phyloP scores from a whole-genome alignment of 2,329 filamentous ascomycete genomes.

The Neodidymelliopsis sp. region DNA sequence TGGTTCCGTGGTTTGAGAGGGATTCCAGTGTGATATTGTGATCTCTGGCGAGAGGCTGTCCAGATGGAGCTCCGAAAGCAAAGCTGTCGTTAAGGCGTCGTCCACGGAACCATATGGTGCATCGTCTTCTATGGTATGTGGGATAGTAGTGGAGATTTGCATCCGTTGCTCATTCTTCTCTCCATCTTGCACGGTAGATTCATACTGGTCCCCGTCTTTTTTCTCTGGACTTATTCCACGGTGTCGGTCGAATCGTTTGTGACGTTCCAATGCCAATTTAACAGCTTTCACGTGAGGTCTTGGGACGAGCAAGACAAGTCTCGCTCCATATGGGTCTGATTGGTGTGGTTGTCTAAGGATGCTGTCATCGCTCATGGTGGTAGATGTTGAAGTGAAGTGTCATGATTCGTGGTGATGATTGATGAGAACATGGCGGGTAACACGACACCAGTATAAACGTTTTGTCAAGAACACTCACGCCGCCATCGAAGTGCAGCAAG shows the following conservation, averaged over 20 bases:
- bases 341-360: background rate
- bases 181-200: background rate
- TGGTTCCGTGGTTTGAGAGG: background rate
- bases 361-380: conserved; percentile 1
- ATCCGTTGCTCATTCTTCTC: conserved; percentile 18
- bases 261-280: conserved; percentile 48
- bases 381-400: background rate
- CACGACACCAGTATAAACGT: background rate
- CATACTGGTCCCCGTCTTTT: background rate
- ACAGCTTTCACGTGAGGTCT: conserved; percentile 47
- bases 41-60: conserved; percentile 21
- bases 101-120: too few species aligned
- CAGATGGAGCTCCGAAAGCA: conserved; percentile 21
- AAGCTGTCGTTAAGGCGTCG: background rate
- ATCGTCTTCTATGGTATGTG: background rate
- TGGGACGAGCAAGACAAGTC: conserved; percentile 34
- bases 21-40: conserved; percentile 16
- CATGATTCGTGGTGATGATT: background rate
- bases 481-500: background rate
- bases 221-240: conserved; percentile 38
- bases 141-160: conserved; percentile 31
- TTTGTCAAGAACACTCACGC: background rate
- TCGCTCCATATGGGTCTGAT: background rate
- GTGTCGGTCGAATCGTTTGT: conserved; percentile 35
- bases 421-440: background rate